Conservation (phyloP, 805 yeast genomes). For the Scheffersomyces spartinae region DNA sequence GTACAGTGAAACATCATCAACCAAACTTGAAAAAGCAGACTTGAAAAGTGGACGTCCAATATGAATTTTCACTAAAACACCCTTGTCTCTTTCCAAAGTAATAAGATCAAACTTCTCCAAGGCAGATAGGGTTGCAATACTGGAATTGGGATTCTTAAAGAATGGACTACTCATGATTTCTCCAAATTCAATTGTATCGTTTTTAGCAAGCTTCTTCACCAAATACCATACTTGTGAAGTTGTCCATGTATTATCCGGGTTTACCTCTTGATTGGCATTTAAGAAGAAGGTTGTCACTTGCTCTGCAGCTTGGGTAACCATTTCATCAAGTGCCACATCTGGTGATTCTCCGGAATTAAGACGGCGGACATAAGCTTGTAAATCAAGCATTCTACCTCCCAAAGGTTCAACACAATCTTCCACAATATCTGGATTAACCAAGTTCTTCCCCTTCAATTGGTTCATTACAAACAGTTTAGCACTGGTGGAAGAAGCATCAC, state of each 20-base stretch:
- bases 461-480: slow-evolving; percentile 60
- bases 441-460: slow-evolving; percentile 24
- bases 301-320: slow-evolving; percentile 76
- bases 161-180: slow-evolving; percentile 47
- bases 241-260: slow-evolving; percentile 40
- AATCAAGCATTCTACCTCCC: slow-evolving; percentile 92
- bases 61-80: slow-evolving; percentile 49
- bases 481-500: slow-evolving; percentile 69
- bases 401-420: slow-evolving; percentile 56
- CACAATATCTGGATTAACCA: slow-evolving; percentile 24
- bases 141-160: slow-evolving; percentile 43
- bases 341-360: slow-evolving; percentile 83
- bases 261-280: slow-evolving; percentile 11
- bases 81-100: slow-evolving; percentile 62
- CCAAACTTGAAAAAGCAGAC: slow-evolving; percentile 66
- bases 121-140: slow-evolving; percentile 39
- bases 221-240: slow-evolving; percentile 84
- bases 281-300: slow-evolving; percentile 77
- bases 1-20: slow-evolving; percentile 42
- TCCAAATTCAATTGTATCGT: slow-evolving; percentile 34
- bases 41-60: slow-evolving; percentile 80
- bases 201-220: slow-evolving; percentile 48
- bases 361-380: slow-evolving; percentile 83
- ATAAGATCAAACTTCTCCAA: slow-evolving; percentile 76
- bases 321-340: slow-evolving; percentile 59